Base-by-base conservation (phyloP, 2,329 filamentous ascomycete genomes). In the Grosmannia penicillata region DNA sequence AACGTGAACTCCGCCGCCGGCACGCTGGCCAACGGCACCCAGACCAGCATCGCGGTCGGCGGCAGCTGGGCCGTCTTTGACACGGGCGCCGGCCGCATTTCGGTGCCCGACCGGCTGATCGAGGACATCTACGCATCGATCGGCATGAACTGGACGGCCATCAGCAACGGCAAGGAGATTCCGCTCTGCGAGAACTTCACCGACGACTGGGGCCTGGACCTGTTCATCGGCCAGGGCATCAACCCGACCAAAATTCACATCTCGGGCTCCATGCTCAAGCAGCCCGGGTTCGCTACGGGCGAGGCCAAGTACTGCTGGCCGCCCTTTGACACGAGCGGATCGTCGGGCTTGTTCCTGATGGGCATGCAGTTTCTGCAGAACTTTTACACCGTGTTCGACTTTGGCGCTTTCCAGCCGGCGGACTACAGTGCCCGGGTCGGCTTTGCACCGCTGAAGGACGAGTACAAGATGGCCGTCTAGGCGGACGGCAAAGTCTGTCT, bases 181-280 rank as follows among this genome's bases (percentile, higher is more conserved):
- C 56, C 54, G 6, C 41, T 54, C 18, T 60, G 57, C 48, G 48
- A 38, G 44, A 56, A 60, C 26, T 58, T 60, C 41, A 59, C 54
- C 39, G 43, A 52, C 26, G 45, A 50, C 39, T 60, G 57, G 57
- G 53, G 53, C 2, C 26, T 57, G 13, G 45, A 51, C 0, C 49
- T 59, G 21, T 41, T 48, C n/a, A 45, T 56, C 30, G 49, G 49
- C 10, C 45, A 40, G 18, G 47, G 40, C 8, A 48, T 43, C 7
- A 35, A 37, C 0, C 39, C 40, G 8, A 41, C 33, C 15, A 28
- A 30, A 8, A 9, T 59, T 17, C 55, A 51, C 17, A 4, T 60
- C 6, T 52, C 49, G 0, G 57, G 57, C 10, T 52, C 55, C 14
- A 48, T 54, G 47, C 45, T 60, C 2, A 47, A 47, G 14, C 14